Evolutionary conservation across 2,329 filamentous ascomycete genomes (phyloP).

Genomic region (Cryphonectria naterciae): DNA sequence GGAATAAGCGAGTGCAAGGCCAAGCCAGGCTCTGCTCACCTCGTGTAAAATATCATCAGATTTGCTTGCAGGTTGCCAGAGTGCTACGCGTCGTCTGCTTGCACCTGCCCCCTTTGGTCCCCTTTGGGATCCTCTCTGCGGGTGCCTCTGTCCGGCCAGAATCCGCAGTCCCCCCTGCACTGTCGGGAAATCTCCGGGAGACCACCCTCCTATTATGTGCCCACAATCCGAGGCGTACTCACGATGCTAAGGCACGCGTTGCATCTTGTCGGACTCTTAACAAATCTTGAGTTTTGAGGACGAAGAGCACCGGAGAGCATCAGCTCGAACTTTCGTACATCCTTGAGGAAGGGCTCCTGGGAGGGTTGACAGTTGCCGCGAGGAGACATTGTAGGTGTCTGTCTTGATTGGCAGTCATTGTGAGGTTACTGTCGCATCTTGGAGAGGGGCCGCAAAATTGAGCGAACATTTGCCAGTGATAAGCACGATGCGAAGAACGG

Average conservation of each 20-base stretch:
- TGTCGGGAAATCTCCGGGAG: constrained; percentile 24
- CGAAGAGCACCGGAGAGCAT: background rate
- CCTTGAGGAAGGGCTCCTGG: background rate
- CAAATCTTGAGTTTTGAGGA: background rate
- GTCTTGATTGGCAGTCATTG: background rate
- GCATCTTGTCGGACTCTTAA: background rate
- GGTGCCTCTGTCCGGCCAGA: constrained; percentile 16
- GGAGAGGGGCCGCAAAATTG: constrained; percentile 23
- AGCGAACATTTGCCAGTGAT: constrained; percentile 19
- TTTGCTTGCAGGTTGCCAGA: constrained; percentile 3
- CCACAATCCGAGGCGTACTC: background rate
- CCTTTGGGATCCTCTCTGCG: background rate
- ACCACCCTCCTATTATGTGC: background rate
- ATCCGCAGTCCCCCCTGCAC: constrained; percentile 20
- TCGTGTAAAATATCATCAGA: too few species aligned
- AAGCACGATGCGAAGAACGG: constrained; percentile 13
- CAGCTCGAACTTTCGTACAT: background rate
- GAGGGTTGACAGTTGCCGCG: background rate
- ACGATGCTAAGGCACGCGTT: background rate
- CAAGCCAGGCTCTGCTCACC: background rate
- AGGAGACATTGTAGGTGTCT: background rate
- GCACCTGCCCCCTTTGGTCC: background rate
- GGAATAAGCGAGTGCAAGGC: background rate
- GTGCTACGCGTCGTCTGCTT: background rate
- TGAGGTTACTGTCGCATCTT: background rate